These are phyloP conservation scores for Nicotiana attenuata DNA, from an alignment of 257 asterid species.

Conservation along the genomic window DNA sequence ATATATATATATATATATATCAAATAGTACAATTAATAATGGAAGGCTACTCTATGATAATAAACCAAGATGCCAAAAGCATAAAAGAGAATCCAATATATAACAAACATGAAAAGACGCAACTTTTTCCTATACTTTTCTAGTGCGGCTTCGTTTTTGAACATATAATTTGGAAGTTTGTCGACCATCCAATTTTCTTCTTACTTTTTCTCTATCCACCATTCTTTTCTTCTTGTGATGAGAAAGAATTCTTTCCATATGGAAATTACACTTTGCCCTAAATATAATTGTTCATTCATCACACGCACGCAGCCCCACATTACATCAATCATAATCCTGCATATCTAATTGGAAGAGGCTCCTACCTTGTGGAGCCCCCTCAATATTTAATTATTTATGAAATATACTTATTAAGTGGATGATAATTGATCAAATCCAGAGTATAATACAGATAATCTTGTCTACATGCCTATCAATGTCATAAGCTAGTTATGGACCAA, in stretches of 20 bases:
- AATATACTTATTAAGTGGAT: neutral
- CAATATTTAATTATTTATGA: neutral
- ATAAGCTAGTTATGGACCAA: neutral
- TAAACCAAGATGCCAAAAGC: neutral
- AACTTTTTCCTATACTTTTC: neutral
- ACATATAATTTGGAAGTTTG: constrained; percentile 8
- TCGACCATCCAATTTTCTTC: neutral
- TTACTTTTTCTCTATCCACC: neutral
- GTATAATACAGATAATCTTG: neutral
- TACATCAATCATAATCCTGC: constrained; percentile 1
- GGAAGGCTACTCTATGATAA: too few relatives aligned
- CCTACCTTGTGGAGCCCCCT: neutral
- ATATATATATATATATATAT: too few relatives aligned
- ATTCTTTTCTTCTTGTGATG: neutral
- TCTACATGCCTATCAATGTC: neutral
- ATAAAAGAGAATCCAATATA: neutral
- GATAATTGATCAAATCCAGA: neutral
- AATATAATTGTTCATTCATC: neutral
- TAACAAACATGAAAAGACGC: neutral
- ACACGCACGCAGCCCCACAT: neutral
- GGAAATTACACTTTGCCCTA: neutral
- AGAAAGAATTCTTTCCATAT: neutral
- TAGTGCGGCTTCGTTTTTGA: constrained; percentile 24
- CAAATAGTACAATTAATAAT: too few relatives aligned
- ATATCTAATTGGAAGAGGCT: neutral